Evolutionary conservation across 1,284 basidiomycete species (phyloP), one percentile per base, ranked within the genome.

Genomic region (Ganoderma meredithae): DNA sequence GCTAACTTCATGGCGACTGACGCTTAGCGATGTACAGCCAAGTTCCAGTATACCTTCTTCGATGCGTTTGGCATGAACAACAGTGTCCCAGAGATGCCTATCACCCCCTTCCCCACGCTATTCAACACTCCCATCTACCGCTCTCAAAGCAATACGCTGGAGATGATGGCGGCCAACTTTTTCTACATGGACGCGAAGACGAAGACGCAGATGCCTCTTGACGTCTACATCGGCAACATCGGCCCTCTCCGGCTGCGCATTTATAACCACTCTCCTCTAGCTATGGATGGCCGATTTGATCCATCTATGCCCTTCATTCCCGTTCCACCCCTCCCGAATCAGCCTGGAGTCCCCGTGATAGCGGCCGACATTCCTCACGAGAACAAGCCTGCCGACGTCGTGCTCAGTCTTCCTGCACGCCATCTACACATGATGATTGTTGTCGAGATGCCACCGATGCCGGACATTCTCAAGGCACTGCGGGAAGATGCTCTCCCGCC

Each of bases 21-120:
- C 65, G 36, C 27, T 65, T 65, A 39, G 47, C 41, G 33, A 43
- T 67, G 67, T 71, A 56, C 71, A 95, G 93, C 94, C 64, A 95
- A 95, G 80, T 96, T 96, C 80, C 94, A 95, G 78, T 96, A 95
- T 78, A 95, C 95, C n/a, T 96, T 95, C 79, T 96, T 96, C 77
- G 95, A 96, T 76, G 94, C 94, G 7, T 91, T 93, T 78, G 91
- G 91, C 22, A 88, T 92, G 75, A 92, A 90, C 77, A 90, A 86
- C 73, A 88, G 81, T 68, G 89, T 94, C 74, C 92, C 93, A 62
- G 88, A 90, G 69, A 83, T 88, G 74, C 90, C 92, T 33, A 93
- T 98, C 73, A 96, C 95, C 1, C 94, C 95, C 2, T 95, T 97
- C 77, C 96, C 96, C 1, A 93, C 94, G 12, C 81, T 97, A 27